A percentile compares a stretch with the other conserved stretches of the same genome.
Conservation (phyloP, 805 yeast species). For the Middelhovenomyces tepae region DNA sequence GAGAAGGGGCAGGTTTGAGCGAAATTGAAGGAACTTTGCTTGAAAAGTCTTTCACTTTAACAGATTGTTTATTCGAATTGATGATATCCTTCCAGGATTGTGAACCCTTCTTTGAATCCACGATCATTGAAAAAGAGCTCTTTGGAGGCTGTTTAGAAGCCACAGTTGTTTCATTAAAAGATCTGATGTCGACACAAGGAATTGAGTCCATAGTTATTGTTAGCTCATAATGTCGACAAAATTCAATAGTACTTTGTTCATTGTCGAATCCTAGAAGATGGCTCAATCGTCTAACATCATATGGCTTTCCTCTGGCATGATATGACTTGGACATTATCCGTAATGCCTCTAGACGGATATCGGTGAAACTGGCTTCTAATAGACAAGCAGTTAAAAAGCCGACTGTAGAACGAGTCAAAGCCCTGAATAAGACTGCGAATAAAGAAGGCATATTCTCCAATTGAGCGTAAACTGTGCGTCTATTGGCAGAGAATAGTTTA, state of each 20-base stretch:
- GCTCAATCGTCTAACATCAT: conserved; percentile 40
- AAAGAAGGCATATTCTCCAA: conserved; percentile 52
- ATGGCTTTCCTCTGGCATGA: conserved; percentile 65
- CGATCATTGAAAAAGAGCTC: too few species aligned
- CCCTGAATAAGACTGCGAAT: conserved; percentile 54
- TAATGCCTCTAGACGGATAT: conserved; percentile 65
- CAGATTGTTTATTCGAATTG: too few species aligned
- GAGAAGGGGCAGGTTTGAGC: too few species aligned
- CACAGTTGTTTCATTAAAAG: too few species aligned
- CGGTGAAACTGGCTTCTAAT: conserved; percentile 71
- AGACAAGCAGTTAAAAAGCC: conserved; percentile 69
- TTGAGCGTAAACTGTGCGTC: conserved; percentile 39
- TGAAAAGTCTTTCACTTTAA: too few species aligned
- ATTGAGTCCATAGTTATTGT: too few species aligned
- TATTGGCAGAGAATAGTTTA: conserved; percentile 34
- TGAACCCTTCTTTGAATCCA: too few species aligned
- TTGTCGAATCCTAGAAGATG: conserved; percentile 59
- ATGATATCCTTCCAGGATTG: too few species aligned
- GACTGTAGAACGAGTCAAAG: conserved; percentile 27
- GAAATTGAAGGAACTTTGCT: too few species aligned
- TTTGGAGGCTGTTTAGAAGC: too few species aligned
- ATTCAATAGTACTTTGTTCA: conserved; percentile 41
- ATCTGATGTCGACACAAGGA: too few species aligned
- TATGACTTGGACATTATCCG: conserved; percentile 55
- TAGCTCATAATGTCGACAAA: conserved; percentile 58